Base-by-base conservation (phyloP, 495 filamentous ascomycete species). In the Trichoderma asperelloides region DNA sequence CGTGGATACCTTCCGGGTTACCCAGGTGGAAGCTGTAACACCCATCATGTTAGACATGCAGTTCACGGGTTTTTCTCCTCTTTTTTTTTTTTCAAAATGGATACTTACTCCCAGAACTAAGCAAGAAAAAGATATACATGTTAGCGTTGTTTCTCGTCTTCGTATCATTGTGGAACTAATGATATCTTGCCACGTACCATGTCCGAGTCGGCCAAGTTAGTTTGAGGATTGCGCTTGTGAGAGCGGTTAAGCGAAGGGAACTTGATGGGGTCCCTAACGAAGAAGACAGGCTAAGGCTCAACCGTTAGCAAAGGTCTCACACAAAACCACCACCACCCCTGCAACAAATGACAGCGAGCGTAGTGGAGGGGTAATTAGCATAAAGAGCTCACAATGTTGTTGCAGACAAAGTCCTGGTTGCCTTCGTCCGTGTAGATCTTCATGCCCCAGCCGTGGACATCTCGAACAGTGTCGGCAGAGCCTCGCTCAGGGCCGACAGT, bases 231-330 rank as follows among this genome's bases (percentile, higher is more conserved):
- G 87, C 8, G 83, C 88, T 71, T 91, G 25, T 8, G 88, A 87
- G 66, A 91, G 88, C 70, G 82, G 74, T 86, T 87, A 9, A 91
- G 75, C 71, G 90, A 87, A 1, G 89, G 89, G 72, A 91, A 91
- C 62, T 84, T 84, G 63, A 85, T 84, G 21, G 84, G 83, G 68
- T 87, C 84, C 11, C 85, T 78, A 64, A 79, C 79, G 74, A 88
- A 88, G 73, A 88, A 88, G 41, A 87, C 71, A 12, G 85, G 84
- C 55, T 60, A 30, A 21, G 30, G 0, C 33, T 37, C 33, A 9
- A 6, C 2, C 23, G 55, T 60, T 60, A 60, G 23, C 27, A 27
- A 51, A n/a, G n/a, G n/a, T 9, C 23, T 37, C 33, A 7, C 33
- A 37, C 33, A 8, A n/a, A 51, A 51, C 2, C 47, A 0, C 3